Conservation (phyloP, 306 rosid genomes). For the Prunus dulcis region DNA sequence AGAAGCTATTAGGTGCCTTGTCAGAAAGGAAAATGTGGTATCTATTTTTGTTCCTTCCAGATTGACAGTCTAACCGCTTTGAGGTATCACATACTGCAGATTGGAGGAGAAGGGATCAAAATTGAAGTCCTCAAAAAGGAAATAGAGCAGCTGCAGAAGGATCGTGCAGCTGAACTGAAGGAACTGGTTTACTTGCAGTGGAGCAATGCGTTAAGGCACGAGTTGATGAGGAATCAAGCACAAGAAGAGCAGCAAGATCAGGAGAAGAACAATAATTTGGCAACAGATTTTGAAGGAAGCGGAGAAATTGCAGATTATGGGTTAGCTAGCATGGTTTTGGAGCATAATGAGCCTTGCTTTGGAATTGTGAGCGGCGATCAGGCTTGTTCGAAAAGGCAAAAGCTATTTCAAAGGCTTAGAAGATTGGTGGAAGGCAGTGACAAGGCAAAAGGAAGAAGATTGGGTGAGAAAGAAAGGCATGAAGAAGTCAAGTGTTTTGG, state of each 20-base stretch:
- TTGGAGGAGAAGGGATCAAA: slow-evolving; percentile 32
- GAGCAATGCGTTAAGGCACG: slow-evolving; percentile 49
- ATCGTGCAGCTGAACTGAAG: slow-evolving; percentile 29
- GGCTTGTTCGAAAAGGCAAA: slow-evolving; percentile 33
- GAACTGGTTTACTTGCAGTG: slow-evolving; percentile 44
- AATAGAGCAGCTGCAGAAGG: slow-evolving; percentile 45
- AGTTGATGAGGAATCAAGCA: slow-evolving; percentile 37
- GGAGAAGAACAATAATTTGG: slow-evolving; percentile 16
- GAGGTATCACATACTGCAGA: slow-evolving; percentile 32
- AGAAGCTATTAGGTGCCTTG: too few relatives aligned
- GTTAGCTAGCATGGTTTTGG: slow-evolving; percentile 21
- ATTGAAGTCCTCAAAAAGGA: slow-evolving; percentile 49
- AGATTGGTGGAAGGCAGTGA: slow-evolving; percentile 61
- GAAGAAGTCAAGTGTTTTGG: slow-evolving; percentile 31
- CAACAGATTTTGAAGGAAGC: slow-evolving; percentile 30
- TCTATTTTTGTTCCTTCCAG: neutral
- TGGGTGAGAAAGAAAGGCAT: slow-evolving; percentile 30
- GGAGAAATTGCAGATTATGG: slow-evolving; percentile 21
- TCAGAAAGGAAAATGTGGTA: too few relatives aligned
- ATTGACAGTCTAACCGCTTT: neutral
- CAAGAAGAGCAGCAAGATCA: slow-evolving; percentile 23
- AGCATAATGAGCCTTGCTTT: slow-evolving; percentile 31
- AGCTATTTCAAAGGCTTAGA: slow-evolving; percentile 42
- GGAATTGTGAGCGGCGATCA: slow-evolving; percentile 25
- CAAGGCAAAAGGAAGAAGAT: slow-evolving; percentile 38